These are phyloP conservation scores for Penicillium sp. DNA, from an alignment of 2,329 filamentous ascomycete species.

Conservation along the genomic window DNA sequence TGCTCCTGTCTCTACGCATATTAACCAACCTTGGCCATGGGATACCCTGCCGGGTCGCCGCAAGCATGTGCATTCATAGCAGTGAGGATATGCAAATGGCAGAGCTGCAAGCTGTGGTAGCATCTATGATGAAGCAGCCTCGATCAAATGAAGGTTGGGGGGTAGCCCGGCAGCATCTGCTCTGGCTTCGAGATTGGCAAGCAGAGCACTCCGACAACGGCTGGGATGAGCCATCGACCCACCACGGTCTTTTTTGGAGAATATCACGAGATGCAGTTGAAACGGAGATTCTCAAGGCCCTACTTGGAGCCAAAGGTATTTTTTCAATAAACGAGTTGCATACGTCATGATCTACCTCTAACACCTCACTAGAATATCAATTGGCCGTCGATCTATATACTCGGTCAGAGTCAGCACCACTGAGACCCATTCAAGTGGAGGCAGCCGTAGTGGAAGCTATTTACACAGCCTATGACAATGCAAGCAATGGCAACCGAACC, in stretches of 20 bases:
- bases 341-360: conserved; percentile 8
- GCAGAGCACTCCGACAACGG: conserved; percentile 24
- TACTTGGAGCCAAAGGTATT: conserved; percentile 50
- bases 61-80: conserved; percentile 55
- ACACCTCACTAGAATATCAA: conserved; percentile 37
- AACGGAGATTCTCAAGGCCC: conserved; percentile 56
- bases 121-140: conserved; percentile 45
- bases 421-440: conserved; percentile 52
- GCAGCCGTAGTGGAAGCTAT: conserved; percentile 52
- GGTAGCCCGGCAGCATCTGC: conserved; percentile 49
- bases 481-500: conserved; percentile 64
- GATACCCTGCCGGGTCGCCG: conserved; percentile 37
- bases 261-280: conserved; percentile 53
- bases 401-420: conserved; percentile 29
- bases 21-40: conserved; percentile 41
- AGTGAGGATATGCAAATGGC: conserved; percentile 53
- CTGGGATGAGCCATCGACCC: conserved; percentile 31
- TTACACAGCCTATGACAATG: conserved; percentile 62
- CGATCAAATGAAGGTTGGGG: conserved; percentile 51
- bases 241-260: conserved; percentile 50
- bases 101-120: conserved; percentile 55
- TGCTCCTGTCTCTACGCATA: conserved; percentile 43
- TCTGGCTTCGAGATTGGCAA: conserved; percentile 64
- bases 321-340: not conserved
- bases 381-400: conserved; percentile 45